These are phyloP conservation scores for Conticribra guillardii DNA, from an alignment of 108 stramenopile genomes.

Conservation along the genomic window DNA sequence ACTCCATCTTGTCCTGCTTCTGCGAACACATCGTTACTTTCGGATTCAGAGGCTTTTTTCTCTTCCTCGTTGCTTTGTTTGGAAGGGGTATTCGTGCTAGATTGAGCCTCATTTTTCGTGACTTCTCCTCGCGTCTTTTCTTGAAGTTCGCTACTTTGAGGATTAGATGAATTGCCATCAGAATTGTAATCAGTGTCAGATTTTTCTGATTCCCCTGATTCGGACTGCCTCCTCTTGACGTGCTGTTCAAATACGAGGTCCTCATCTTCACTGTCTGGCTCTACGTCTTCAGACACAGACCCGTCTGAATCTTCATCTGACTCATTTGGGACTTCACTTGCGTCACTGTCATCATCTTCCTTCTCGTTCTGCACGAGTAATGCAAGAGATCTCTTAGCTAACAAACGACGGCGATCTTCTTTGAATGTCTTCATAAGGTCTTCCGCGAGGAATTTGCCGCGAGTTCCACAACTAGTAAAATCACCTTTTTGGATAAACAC, in stretches of 20 bases:
- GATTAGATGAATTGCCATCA: background rate
- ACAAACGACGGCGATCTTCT: constrained; percentile 67
- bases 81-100: too few species aligned
- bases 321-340: constrained; percentile 49
- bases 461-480: constrained; percentile 67
- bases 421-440: constrained; percentile 66
- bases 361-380: constrained; percentile 40
- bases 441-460: constrained; percentile 64
- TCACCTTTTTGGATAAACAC: constrained; percentile 54
- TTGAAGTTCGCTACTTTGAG: background rate
- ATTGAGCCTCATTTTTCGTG: too few species aligned
- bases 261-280: constrained; percentile 86
- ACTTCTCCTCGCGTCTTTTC: background rate
- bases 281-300: constrained; percentile 63
- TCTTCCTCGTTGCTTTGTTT: constrained; percentile 7
- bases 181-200: constrained; percentile 10
- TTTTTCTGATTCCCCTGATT: constrained; percentile 9
- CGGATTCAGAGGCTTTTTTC: constrained; percentile 17
- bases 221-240: constrained; percentile 13
- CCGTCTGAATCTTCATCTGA: constrained; percentile 73
- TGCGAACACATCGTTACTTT: too few species aligned
- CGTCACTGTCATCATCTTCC: constrained; percentile 48
- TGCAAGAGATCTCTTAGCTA: constrained; percentile 60
- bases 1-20: constrained; percentile 9
- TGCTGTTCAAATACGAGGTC: constrained; percentile 43